Evolutionary conservation across 2,329 filamentous ascomycete genomes (phyloP), one percentile per base, ranked within the genome.

Genomic region (Fusarium sp.): DNA sequence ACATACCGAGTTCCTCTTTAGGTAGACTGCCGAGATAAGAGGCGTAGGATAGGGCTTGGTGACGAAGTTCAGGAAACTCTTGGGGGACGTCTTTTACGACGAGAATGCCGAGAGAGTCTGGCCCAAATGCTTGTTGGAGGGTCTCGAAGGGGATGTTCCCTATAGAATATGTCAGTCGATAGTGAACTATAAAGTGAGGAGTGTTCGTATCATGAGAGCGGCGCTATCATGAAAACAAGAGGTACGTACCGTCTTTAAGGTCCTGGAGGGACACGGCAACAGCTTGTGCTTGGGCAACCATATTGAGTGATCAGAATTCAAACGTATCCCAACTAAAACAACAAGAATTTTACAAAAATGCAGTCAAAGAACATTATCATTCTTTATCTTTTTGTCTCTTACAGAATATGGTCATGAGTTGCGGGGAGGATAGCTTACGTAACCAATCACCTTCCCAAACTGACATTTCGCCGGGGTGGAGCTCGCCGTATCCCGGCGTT

Each of bases 21-120:
- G 94, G 87, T 6, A 98, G 85, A 68, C 94, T 94, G 34, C 93
- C 96, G 39, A 98, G 88, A 77, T 97, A 96, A 0, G 94, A 97
- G 6, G 94, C 90, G 77, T 96, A 96, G 1, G 93, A 96, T 8
- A 99, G 85, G 3, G 97, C 87, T 62, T 87, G 87, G 62, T 87
- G 87, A 64, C 96, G 88, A 43, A 98, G 82, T n/a, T 86, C 80
- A 15, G 86, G 80, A 74, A 97, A 99, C 53, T 88, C 84, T 7
- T 85, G 67, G 0, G 94, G 93, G 0, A 98, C 88, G 76, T 94
- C 93, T 77, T 92, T 94, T 47, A 99, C 94, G n/a, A 98, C 84
- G 57, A 99, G 91, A 53, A 99, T 97, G 0, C 96, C 96, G 14
- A 98, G 84, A 3, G 94, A 97, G 26, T 92, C 89, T 2, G 94